Evolutionary conservation across 129 eudicot genomes (phyloP), one percentile per base, ranked within the genome.

Genomic region (Smallanthus sonchifolius): DNA sequence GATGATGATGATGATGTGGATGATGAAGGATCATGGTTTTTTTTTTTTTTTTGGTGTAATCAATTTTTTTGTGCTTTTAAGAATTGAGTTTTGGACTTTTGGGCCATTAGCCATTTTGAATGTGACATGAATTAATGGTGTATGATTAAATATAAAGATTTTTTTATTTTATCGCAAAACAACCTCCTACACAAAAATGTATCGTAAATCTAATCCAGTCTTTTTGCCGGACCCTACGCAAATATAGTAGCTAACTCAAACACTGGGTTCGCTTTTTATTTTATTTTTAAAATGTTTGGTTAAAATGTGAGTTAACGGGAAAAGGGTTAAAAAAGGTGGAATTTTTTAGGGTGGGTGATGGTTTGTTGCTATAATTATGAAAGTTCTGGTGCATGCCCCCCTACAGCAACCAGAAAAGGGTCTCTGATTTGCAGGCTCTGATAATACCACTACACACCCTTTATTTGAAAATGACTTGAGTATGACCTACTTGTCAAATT

Each of bases 311-410:
- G 44, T 36, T 16, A 38, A 69, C 11, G 54, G 35, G 28, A 4
- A 71, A 71, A 79, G 64, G 57, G 74, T 67, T 67, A 73, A 79
- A 36, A 30, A 55, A 54, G 17, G 34, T 55, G 60, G 39, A 56
- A 40, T 20, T 52, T 37, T 71, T 63, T n/a, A 71, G n/a, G 47
- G 73, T 70, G 65, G 67, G 83, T 47, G 63, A 77, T 68, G 48
- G 75, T 69, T 77, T 77, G 51, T 79, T 79, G 34, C 69, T 72
- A 79, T 51, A 65, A 72, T 79, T 54, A 79, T 79, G 78, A 79
- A 65, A 79, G 78, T 8, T 42, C 62, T 38, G 9, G 17, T 79
- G 74, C 83, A 78, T 63, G 82, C 73, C 48, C 17, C 73, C 48
- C 17, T 24, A 69, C 47, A 54, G 42, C 57, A 59, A 36, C 57